Evolutionary conservation across 257 asterid species (phyloP).

Genomic region (Rehmannia glutinosa): DNA sequence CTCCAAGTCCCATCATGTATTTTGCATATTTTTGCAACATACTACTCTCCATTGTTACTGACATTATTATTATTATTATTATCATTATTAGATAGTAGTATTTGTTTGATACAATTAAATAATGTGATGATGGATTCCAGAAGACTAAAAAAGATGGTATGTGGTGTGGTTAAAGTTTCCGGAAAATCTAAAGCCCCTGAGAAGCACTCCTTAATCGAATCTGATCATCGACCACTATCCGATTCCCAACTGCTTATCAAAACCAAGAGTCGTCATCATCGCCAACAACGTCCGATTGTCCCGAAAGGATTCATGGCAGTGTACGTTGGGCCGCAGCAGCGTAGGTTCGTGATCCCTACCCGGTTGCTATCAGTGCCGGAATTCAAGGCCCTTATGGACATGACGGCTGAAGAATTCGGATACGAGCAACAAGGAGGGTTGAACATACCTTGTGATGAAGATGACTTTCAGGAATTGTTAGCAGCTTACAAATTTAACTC

Average conservation of each 20-base stretch:
- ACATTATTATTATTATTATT: too few species aligned
- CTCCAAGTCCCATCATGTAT: too few species aligned
- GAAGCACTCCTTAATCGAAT: not conserved
- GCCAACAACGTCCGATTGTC: too few species aligned
- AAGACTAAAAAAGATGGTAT: constrained; percentile 2
- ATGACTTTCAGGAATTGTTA: constrained; percentile 2
- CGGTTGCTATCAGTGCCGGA: constrained; percentile 5
- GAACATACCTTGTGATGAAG: constrained; percentile 16
- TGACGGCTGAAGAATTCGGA: constrained; percentile 13
- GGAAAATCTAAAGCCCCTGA: not conserved
- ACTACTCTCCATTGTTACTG: too few species aligned
- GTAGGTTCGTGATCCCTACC: constrained; percentile 10
- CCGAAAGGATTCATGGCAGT: constrained; percentile 15
- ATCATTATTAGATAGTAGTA: too few species aligned
- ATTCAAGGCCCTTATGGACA: constrained; percentile 19
- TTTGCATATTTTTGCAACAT: not conserved
- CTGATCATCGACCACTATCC: not conserved
- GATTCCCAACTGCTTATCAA: not conserved
- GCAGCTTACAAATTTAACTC: constrained; percentile 3
- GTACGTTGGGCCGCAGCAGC: constrained; percentile 10
- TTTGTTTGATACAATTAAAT: too few species aligned
- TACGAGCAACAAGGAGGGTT: constrained; percentile 18
- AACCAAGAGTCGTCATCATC: not conserved
- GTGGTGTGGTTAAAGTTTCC: not conserved
- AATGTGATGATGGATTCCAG: constrained; percentile 1